Percentiles rank a stretch among this genome's conserved stretches.
phyloP scores from a whole-genome alignment of 2,329 filamentous ascomycete genomes.

The Fusarium euwallaceae region DNA sequence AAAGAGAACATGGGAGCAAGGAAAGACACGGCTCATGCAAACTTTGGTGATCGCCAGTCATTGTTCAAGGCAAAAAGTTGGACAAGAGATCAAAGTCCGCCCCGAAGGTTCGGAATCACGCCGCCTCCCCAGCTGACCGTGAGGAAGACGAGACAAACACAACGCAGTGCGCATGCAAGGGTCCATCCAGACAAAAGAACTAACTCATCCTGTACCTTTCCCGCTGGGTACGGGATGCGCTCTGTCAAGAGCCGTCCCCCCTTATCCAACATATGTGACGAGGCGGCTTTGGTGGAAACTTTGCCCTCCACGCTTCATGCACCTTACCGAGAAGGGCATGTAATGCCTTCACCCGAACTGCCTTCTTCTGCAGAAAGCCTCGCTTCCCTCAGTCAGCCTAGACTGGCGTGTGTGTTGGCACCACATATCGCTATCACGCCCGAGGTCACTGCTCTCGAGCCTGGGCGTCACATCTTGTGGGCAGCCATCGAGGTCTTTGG shows the following conservation, averaged over 20 bases:
- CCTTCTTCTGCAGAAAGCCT: background rate
- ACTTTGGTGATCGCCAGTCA: background rate
- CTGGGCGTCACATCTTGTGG: slow-evolving; percentile 58
- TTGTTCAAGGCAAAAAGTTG: slow-evolving; percentile 20
- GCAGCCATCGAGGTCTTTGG: slow-evolving; percentile 63
- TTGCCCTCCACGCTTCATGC: background rate
- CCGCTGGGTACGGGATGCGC: slow-evolving; percentile 20
- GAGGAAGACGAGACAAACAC: slow-evolving; percentile 35
- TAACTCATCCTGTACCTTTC: slow-evolving; percentile 20
- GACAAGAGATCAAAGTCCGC: slow-evolving; percentile 26
- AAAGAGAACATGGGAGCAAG: slow-evolving; percentile 36
- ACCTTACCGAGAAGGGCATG: background rate
- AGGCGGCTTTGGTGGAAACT: slow-evolving; percentile 1
- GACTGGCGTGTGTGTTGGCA: slow-evolving; percentile 49
- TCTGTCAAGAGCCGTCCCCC: slow-evolving; percentile 33
- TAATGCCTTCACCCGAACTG: background rate
- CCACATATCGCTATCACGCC: slow-evolving; percentile 61
- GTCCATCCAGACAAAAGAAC: background rate
- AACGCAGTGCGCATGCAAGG: background rate
- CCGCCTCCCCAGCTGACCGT: slow-evolving; percentile 27
- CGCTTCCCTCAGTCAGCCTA: background rate
- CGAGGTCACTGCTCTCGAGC: slow-evolving; percentile 53
- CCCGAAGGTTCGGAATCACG: slow-evolving; percentile 10
- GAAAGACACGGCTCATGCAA: background rate
- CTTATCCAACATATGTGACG: slow-evolving; percentile 36